Conservation (phyloP, 768 basidiomycete genomes). For the Termitomyces sp. region DNA sequence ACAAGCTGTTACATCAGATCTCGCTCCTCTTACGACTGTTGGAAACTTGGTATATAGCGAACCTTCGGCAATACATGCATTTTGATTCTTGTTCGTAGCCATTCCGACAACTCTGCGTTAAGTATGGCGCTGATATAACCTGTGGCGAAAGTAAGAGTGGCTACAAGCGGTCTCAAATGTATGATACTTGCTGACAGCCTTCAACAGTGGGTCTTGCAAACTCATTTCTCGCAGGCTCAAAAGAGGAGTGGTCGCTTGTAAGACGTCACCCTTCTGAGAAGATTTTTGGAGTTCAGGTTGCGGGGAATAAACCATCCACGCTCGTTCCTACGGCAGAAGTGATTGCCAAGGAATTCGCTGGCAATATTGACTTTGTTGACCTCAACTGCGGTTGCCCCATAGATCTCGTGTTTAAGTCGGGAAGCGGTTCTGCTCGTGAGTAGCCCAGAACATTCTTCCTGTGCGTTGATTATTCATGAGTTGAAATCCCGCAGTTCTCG, state of each 20-base stretch:
- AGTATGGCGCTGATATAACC: conserved; percentile 90
- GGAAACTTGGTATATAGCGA: conserved; percentile 74
- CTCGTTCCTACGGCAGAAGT: conserved; percentile 83
- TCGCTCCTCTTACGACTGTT: conserved; percentile 84
- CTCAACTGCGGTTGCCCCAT: conserved; percentile 98
- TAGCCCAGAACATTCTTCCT: conserved; percentile 17
- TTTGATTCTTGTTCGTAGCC: conserved; percentile 48
- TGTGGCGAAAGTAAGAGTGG: conserved; percentile 78
- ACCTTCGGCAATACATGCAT: not conserved
- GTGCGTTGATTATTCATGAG: not conserved
- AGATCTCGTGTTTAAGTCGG: conserved; percentile 89
- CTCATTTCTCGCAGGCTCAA: conserved; percentile 84
- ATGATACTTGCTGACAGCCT: not conserved
- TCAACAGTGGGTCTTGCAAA: conserved; percentile 83
- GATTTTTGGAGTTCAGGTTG: conserved; percentile 90
- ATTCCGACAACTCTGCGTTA: conserved; percentile 86
- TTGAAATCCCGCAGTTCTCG: conserved; percentile 58
- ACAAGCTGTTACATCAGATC: conserved; percentile 20
- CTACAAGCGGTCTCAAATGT: not conserved
- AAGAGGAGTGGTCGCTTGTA: conserved; percentile 94
- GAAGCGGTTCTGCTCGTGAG: conserved; percentile 86
- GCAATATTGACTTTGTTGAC: conserved; percentile 85
- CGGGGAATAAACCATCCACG: conserved; percentile 79
- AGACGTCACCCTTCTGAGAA: conserved; percentile 83
- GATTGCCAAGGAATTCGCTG: conserved; percentile 63